Base-by-base conservation (phyloP, 2,329 filamentous ascomycete genomes). In the Stachybotrys echinatus region DNA sequence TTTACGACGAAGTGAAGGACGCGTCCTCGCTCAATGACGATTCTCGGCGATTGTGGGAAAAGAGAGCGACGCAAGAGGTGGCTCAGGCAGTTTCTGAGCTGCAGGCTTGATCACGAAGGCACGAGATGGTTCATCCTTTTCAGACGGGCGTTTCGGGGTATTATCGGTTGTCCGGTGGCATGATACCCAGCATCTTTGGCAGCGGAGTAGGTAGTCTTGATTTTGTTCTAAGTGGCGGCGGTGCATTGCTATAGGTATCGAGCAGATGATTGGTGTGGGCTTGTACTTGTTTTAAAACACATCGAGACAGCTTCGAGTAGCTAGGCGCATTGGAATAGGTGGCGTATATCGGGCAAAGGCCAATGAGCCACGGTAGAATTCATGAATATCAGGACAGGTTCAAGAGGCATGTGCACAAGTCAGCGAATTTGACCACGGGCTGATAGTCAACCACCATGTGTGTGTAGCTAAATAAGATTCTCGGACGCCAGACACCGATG, bases 51-150 rank as follows among this genome's bases (percentile, higher is more conserved):
- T 79, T 78, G 45, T 90, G 90, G 79, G 88, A 95, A 70, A 83
- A 79, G 58, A 79, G 89, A 60, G 92, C 91, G 14, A 81, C 76
- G 18, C 80, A 84, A 42, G 91, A 96, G 70, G 92, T 96, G 4
- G 81, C 84, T 52, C 83, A 79, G 58, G 90, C 90, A 17, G 76
- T 96, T 48, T 76, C 79, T 48, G 75, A 77, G 54, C 67, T 85
- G 55, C 69, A 70, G 58, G 70, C 70, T 53, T 79, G 64, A 75
- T 56, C 52, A 61, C 58, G 52, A 54, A 57, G 56, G 54, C 54
- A 57, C 54, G 50, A 55, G 54, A 53, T 50, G 54, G 51, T 48
- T 34, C 48, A 54, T 53, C 59, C 52, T 54, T 53, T 63, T 59
- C 55, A 58, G 50, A 52, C 50, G 54, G 64, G 64, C 62, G 65